phyloP scores from a whole-genome alignment of 306 rosid genomes.

The Gleditsia sinensis region DNA sequence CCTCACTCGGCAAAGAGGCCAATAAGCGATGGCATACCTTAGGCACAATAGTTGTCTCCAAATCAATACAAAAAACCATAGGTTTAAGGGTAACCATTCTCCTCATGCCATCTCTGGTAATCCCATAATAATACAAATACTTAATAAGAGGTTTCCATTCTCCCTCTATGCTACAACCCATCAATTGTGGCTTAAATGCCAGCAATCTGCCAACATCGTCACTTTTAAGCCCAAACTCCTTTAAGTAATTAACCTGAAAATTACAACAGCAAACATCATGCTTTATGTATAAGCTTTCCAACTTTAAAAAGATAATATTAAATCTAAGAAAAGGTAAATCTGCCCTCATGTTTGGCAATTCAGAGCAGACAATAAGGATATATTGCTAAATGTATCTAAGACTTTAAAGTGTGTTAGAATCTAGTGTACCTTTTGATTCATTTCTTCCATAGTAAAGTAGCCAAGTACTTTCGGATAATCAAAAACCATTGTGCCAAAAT shows the following conservation, averaged over 20 bases:
- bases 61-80: slow-evolving; percentile 76
- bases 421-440: slow-evolving; percentile 74
- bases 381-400: background rate
- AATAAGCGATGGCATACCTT: slow-evolving; percentile 59
- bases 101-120: slow-evolving; percentile 87
- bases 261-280: slow-evolving; percentile 32
- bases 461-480: slow-evolving; percentile 84
- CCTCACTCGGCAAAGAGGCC: background rate
- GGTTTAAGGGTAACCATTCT: slow-evolving; percentile 86
- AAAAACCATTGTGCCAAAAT: slow-evolving; percentile 98
- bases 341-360: background rate
- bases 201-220: slow-evolving; percentile 80
- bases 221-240: slow-evolving; percentile 78
- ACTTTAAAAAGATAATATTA: background rate
- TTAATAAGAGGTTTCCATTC: slow-evolving; percentile 90
- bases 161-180: slow-evolving; percentile 90
- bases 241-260: slow-evolving; percentile 76
- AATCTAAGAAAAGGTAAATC: background rate
- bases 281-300: slow-evolving; percentile 16
- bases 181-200: slow-evolving; percentile 85
- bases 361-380: slow-evolving; percentile 6
- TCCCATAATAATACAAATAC: slow-evolving; percentile 80
- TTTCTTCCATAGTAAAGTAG: slow-evolving; percentile 62
- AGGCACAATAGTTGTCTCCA: slow-evolving; percentile 76
- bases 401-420: slow-evolving; percentile 19